Evolutionary conservation across 305 asterid species (phyloP), one percentile per base, ranked within the genome.

Genomic region (Coffea humblotiana): DNA sequence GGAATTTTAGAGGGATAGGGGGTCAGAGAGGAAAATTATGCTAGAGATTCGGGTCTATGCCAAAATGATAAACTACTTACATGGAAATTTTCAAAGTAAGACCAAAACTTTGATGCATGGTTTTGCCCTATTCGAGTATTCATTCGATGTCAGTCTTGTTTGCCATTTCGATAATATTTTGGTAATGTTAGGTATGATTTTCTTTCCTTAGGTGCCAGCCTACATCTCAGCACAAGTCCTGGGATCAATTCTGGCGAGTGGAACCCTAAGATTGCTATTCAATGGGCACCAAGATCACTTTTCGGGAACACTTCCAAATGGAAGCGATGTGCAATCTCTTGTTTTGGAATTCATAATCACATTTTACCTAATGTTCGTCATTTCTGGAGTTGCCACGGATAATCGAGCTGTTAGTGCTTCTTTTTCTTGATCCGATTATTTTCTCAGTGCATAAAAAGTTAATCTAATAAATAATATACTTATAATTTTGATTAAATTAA

Each of bases 381-480:
- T 94, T 43, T 91, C 97, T 49, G 97, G 97, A 11, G 97, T 92
- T 12, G 97, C 94, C 79, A 94, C 98, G 0, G 98, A 94, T 69
- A 92, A 91, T 56, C 85, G 97, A 91, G 98, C 97, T 21, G 97
- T 94, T 76, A 88, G 56, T 84, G 23, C 61, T 58, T 54, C 21
- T 37, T 29, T 21, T 51, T 11, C 47, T 27, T 77, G 35, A 14
- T 12, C 5, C 1, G 27, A 27, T 19, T 32, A 71, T 43, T 40
- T 71, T 21, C 5, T n/a, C 32, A 2, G 32, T 32, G 32, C 1
- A 32, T 32, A 32, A 32, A 32, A 32, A 32, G 32, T 32, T 32
- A 32, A 32, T 32, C 32, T 32, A 32, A 32, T 32, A 32, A 32
- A 72, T 45, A 71, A 35, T 14, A 13, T 3, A 40, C 43, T 40